Conservation (phyloP, 768 basidiomycete species). For the Lyophyllum semitale region DNA sequence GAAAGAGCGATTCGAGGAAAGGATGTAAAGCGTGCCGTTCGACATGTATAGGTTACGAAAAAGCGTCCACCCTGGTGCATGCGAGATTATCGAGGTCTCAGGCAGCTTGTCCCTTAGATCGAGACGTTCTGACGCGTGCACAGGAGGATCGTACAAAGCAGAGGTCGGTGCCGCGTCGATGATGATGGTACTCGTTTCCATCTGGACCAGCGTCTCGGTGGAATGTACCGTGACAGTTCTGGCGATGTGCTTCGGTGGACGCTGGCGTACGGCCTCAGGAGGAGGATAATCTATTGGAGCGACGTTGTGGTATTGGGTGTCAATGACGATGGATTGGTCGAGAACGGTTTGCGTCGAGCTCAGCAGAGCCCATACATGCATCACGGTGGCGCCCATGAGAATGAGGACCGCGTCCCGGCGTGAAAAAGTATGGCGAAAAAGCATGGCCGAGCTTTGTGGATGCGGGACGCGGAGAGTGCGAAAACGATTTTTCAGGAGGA, state of each 20-base stretch:
- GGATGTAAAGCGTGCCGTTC: constrained; percentile 77
- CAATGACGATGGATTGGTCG: constrained; percentile 33
- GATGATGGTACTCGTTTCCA: background rate
- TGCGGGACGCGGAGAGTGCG: too few relatives aligned
- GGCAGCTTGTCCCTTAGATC: constrained; percentile 36
- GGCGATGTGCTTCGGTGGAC: background rate
- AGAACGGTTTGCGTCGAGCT: constrained; percentile 22
- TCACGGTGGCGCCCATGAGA: constrained; percentile 55
- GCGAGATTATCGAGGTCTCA: constrained; percentile 57
- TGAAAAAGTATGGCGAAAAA: constrained; percentile 45
- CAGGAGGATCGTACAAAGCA: background rate
- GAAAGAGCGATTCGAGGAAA: constrained; percentile 41
- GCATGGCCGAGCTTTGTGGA: background rate
- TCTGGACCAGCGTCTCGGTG: background rate
- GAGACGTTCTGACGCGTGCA: constrained; percentile 1
- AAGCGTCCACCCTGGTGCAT: constrained; percentile 84
- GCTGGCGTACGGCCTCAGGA: background rate
- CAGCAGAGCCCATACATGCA: constrained; percentile 53
- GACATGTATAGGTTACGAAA: constrained; percentile 85
- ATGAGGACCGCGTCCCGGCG: constrained; percentile 62
- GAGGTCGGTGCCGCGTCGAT: background rate
- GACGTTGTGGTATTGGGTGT: constrained; percentile 16
- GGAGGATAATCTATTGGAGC: background rate
- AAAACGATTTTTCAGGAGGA: too few relatives aligned
- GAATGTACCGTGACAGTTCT: background rate